Percentiles rank a stretch among this genome's conserved stretches.
Evolutionary conservation across 1,284 basidiomycete genomes (phyloP).

Genomic region (Microbotryum silenes-acaulis): DNA sequence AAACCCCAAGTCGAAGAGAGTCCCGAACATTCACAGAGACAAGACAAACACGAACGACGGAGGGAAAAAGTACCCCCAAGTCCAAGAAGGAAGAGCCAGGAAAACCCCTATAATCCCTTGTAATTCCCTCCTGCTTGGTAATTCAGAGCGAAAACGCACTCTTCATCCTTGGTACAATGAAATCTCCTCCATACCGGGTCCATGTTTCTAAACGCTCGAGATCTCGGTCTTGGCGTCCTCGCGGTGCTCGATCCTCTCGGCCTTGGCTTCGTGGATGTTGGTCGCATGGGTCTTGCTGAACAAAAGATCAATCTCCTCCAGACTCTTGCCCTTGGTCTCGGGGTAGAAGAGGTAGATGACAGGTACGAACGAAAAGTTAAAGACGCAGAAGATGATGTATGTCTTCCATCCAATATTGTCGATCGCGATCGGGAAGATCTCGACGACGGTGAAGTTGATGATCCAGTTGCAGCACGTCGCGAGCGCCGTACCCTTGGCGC

Average conservation of each 20-base stretch:
- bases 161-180: too few species aligned
- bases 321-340: constrained; percentile 29
- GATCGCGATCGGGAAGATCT: constrained; percentile 32
- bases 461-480: constrained; percentile 39
- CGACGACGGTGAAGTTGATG: constrained; percentile 32
- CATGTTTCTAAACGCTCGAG: too few species aligned
- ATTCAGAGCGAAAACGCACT: too few species aligned
- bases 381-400: constrained; percentile 35
- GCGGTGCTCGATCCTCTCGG: neutral
- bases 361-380: constrained; percentile 22
- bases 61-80: too few species aligned
- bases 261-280: neutral
- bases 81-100: too few species aligned
- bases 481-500: constrained; percentile 37
- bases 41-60: too few species aligned
- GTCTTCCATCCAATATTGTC: constrained; percentile 36
- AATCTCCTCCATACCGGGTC: too few species aligned
- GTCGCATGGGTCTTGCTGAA: constrained; percentile 9
- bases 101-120: too few species aligned
- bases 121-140: too few species aligned
- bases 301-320: constrained; percentile 27
- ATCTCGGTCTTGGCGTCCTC: too few species aligned
- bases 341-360: constrained; percentile 26
- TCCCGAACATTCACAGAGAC: too few species aligned
- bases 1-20: too few species aligned